Conservation (phyloP, 2,329 filamentous ascomycete genomes). For the Aspergillus hortae region DNA sequence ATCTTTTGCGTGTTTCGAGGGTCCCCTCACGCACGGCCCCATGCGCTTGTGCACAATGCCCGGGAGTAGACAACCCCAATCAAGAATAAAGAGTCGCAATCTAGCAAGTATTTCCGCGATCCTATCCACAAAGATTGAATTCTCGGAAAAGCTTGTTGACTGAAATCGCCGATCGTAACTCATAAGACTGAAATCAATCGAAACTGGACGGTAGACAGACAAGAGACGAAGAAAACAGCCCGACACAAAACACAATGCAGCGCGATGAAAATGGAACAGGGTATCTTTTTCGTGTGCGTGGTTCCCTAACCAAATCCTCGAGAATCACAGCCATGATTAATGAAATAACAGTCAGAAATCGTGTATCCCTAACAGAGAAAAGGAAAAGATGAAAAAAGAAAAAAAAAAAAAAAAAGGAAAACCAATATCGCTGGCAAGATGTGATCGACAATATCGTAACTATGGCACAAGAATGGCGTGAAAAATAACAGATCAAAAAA, state of each 20-base stretch:
- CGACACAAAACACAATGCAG: slow-evolving; percentile 6
- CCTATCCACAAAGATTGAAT: too few species aligned
- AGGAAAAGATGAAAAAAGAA: neutral
- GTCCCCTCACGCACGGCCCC: too few species aligned
- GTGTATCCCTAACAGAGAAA: slow-evolving; percentile 9
- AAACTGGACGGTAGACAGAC: neutral
- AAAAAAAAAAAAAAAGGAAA: neutral
- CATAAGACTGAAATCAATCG: neutral
- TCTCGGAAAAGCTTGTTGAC: too few species aligned
- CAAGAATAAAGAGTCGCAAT: neutral
- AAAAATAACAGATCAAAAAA: slow-evolving; percentile 3
- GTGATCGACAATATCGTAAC: slow-evolving; percentile 17
- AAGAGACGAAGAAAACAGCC: slow-evolving; percentile 1
- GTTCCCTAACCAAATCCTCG: slow-evolving; percentile 15
- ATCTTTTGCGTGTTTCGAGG: neutral
- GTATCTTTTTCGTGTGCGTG: slow-evolving; percentile 28
- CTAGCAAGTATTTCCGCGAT: too few species aligned
- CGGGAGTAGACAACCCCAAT: neutral
- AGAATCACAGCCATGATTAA: slow-evolving; percentile 9
- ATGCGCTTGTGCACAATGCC: too few species aligned
- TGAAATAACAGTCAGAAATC: slow-evolving; percentile 11
- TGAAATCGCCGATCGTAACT: neutral
- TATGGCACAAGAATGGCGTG: slow-evolving; percentile 17
- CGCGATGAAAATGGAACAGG: slow-evolving; percentile 17
- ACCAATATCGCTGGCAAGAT: neutral